A percentile compares a stretch with the other conserved stretches of the same genome.
These are phyloP conservation scores for Chaetoceros muelleri DNA, from an alignment of 108 stramenopile genomes.

Conservation along the genomic window DNA sequence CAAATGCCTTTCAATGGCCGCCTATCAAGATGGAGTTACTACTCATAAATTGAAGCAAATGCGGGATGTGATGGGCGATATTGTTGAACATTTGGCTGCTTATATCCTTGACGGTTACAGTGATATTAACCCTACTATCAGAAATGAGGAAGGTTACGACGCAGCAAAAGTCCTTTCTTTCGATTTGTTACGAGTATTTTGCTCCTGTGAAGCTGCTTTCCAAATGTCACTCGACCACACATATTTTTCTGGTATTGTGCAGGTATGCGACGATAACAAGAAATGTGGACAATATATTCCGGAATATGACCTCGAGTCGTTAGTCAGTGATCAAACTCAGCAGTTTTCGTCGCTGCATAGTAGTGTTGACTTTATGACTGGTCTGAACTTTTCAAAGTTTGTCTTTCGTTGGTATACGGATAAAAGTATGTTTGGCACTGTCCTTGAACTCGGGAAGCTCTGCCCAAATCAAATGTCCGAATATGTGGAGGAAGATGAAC, in stretches of 20 bases:
- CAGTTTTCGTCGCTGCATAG: constrained; percentile 12
- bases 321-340: constrained; percentile 6
- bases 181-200: background rate
- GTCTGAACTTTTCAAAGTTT: constrained; percentile 14
- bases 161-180: background rate
- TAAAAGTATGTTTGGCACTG: constrained; percentile 9
- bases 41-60: background rate
- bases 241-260: constrained; percentile 27
- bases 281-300: constrained; percentile 19
- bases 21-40: background rate
- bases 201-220: constrained; percentile 3
- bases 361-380: constrained; percentile 12
- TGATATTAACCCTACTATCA: background rate
- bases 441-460: constrained; percentile 24
- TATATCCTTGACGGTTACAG: background rate
- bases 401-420: constrained; percentile 25
- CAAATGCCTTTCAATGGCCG: background rate
- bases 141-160: background rate
- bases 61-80: background rate
- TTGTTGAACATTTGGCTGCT: background rate
- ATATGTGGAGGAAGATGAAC: constrained; percentile 13
- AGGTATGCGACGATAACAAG: constrained; percentile 29
- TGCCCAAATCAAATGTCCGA: constrained; percentile 15
- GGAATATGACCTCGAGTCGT: constrained; percentile 14
- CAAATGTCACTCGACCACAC: constrained; percentile 15